A percentile compares a stretch with the other conserved stretches of the same genome.
phyloP scores from a whole-genome alignment of 345 rosid species.

The Eucalyptus paniculata region DNA sequence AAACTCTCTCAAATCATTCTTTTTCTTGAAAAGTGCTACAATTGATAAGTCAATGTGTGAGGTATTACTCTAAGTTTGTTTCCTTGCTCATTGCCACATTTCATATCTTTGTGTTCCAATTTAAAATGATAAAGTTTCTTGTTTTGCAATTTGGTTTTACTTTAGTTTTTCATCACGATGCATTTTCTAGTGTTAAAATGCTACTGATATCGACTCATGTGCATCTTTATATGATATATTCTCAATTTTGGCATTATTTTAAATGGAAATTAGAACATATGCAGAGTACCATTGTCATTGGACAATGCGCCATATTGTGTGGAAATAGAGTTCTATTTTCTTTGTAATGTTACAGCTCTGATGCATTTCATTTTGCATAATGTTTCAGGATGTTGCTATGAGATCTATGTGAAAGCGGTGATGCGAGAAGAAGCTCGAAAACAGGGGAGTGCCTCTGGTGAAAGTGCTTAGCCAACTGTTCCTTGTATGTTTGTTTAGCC shows the following conservation, averaged over 20 bases:
- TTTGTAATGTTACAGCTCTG: neutral
- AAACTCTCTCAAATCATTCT: neutral
- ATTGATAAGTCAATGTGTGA: neutral
- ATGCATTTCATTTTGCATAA: neutral
- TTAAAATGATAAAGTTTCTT: neutral
- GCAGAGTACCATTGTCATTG: neutral
- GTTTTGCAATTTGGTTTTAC: neutral
- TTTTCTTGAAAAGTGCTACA: neutral
- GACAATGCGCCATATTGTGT: neutral
- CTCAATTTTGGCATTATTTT: neutral
- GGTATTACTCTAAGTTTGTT: neutral
- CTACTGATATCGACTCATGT: neutral
- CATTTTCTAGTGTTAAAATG: neutral
- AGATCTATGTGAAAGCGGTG: constrained; percentile 62
- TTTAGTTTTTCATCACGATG: neutral
- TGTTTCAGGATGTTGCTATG: constrained; percentile 83
- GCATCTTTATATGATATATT: neutral
- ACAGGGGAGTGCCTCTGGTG: constrained; percentile 3
- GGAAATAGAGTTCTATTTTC: neutral
- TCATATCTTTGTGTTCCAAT: neutral
- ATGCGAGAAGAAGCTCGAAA: constrained; percentile 68
- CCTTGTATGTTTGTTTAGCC: neutral
- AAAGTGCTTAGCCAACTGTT: constrained; percentile 10
- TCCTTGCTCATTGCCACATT: neutral
- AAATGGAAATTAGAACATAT: neutral